These are phyloP conservation scores for Trichoderma sp. DNA, from an alignment of 2,329 filamentous ascomycete species.

Conservation along the genomic window DNA sequence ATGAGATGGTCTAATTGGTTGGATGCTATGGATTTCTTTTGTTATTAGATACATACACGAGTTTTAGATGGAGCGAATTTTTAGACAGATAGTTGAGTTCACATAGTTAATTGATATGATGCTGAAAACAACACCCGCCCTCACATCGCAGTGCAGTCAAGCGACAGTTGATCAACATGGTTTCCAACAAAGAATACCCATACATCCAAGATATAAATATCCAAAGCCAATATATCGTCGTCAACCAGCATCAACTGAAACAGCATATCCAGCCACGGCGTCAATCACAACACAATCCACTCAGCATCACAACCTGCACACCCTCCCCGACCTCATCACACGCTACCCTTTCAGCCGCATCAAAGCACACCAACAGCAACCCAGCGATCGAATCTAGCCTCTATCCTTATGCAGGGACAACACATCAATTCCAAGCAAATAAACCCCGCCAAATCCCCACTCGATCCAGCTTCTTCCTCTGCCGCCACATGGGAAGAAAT, in stretches of 20 bases:
- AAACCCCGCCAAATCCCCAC: not conserved
- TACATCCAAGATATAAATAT: too few species aligned
- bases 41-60: not conserved
- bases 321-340: not conserved
- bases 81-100: not conserved
- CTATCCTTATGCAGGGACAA: conserved; percentile 4
- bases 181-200: not conserved
- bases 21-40: not conserved
- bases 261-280: not conserved
- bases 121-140: not conserved
- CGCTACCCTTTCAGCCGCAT: not conserved
- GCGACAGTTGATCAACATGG: not conserved
- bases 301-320: not conserved
- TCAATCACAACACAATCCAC: not conserved
- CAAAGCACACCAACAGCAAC: not conserved
- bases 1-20: not conserved
- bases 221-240: not conserved
- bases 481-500: not conserved
- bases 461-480: not conserved
- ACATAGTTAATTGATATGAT: not conserved
- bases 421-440: not conserved
- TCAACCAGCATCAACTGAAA: not conserved
- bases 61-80: conserved; percentile 7
- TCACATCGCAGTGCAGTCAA: not conserved
- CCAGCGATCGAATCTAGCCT: not conserved